phyloP scores from a whole-genome alignment of 495 filamentous ascomycete genomes.

The Penicillium paradoxum region DNA sequence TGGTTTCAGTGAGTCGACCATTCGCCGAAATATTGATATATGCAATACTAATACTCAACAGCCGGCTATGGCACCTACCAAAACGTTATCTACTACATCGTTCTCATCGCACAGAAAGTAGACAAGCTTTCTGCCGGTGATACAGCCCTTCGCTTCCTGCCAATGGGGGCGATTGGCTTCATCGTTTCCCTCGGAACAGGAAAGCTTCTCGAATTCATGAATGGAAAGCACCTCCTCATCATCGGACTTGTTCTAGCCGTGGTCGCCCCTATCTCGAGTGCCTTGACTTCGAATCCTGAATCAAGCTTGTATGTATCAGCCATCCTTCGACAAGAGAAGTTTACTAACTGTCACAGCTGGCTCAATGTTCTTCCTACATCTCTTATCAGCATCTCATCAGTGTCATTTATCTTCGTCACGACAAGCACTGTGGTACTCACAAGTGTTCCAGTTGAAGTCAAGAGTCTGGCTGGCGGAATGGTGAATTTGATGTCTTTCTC shows the following conservation, averaged over 20 bases:
- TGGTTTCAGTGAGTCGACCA: slow-evolving; percentile 30
- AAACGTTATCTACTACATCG: slow-evolving; percentile 39
- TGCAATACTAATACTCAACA: slow-evolving; percentile 13
- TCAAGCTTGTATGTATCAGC: slow-evolving; percentile 24
- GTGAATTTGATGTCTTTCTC: slow-evolving; percentile 8
- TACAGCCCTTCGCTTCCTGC: slow-evolving; percentile 33
- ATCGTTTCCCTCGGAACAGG: slow-evolving; percentile 33
- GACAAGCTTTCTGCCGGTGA: slow-evolving; percentile 29
- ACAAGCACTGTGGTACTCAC: slow-evolving; percentile 34
- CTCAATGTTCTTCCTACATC: slow-evolving; percentile 33
- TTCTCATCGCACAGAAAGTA: slow-evolving; percentile 33
- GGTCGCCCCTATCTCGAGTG: slow-evolving; percentile 30
- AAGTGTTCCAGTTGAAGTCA: slow-evolving; percentile 31
- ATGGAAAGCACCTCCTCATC: slow-evolving; percentile 33
- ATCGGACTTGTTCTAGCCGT: slow-evolving; percentile 27
- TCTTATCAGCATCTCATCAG: slow-evolving; percentile 36
- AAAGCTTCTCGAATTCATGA: slow-evolving; percentile 32
- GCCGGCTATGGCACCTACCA: slow-evolving; percentile 38
- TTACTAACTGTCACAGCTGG: slow-evolving; percentile 25
- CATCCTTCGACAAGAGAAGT: too few species aligned
- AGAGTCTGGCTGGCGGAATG: slow-evolving; percentile 35
- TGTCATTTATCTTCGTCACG: slow-evolving; percentile 35
- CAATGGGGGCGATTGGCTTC: slow-evolving; percentile 35
- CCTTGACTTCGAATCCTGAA: slow-evolving; percentile 24
- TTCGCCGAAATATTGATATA: not conserved